phyloP scores from a whole-genome alignment of 371 early-diverging fungal genomes.

The Dichotomocladium elegans region DNA sequence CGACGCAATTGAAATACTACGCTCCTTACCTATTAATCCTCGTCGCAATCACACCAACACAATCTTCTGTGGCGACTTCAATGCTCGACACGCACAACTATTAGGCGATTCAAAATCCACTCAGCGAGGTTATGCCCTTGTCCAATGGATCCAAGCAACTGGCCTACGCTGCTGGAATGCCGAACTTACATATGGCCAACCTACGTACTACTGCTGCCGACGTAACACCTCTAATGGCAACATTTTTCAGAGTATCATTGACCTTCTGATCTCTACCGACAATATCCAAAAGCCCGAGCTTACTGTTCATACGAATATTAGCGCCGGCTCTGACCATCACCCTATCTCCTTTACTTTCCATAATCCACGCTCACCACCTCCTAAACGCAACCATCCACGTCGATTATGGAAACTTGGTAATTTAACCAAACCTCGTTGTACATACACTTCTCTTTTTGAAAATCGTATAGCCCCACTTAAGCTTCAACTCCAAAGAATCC shows the following conservation, averaged over 20 bases:
- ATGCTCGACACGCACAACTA: too few species aligned
- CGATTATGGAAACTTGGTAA: background rate
- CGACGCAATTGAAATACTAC: background rate
- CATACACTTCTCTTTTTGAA: background rate
- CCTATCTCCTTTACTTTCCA: background rate
- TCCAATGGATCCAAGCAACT: background rate
- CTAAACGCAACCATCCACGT: background rate
- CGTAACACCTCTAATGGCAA: too few species aligned
- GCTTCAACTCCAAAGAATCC: background rate
- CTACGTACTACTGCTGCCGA: background rate
- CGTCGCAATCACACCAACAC: background rate
- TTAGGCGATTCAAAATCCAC: background rate
- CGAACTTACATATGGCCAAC: constrained; percentile 6
- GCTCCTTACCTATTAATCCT: background rate
- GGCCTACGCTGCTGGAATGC: background rate
- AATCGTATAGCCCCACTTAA: background rate
- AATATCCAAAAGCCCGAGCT: background rate
- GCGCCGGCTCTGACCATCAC: constrained; percentile 6
- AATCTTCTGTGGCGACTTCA: too few species aligned
- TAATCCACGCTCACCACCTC: background rate
- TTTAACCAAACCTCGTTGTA: background rate
- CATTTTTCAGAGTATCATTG: too few species aligned
- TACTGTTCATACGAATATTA: background rate
- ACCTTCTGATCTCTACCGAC: background rate
- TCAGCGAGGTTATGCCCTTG: background rate